Evolutionary conservation across 371 early-diverging fungal genomes (phyloP), one percentile per base, ranked within the genome.

Genomic region (Syncephalastrum sp.): DNA sequence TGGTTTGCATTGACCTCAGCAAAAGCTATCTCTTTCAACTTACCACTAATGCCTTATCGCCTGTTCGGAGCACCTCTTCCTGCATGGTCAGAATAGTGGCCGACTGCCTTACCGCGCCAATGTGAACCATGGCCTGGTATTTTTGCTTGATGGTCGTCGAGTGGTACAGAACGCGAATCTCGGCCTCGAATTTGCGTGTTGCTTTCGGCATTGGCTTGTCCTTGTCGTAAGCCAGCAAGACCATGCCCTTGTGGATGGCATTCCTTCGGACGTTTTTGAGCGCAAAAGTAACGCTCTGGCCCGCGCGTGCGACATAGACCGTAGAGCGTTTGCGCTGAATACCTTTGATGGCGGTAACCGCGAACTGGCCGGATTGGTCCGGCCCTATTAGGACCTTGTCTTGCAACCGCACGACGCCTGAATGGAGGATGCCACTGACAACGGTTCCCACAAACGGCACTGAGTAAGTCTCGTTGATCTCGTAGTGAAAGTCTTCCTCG

Each of bases 51-150:
- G 95, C 93, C 3, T 94, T 75, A 63, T 95, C 95, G 1, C 96
- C 95, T 0, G 96, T 94, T 14, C 96, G 77, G 55, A 96, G 68
- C 13, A 92, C 80, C 45, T 66, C 67, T 25, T 84, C 78, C 52
- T 91, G 87, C 73, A 89, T 81, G 3, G 83, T 82, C n/a, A 86
- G 65, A 21, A 95, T 94, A 46, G 88, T 79, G 0, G 92, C 96
- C 0, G 96, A 92, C 69, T 96, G 95, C 7, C 95, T 77, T 0
- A 96, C 92, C 15, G 91, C 82, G 0, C 95, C 93, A 57, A 92
- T 93, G 64, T 96, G 95, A 42, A 96, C 71, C 94, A 96, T 95
- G 3, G 96, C 94, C 69, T 96, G 96, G 69, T 96, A 96, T 56
- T 87, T 87, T 48, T 82, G 75, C 33, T 85, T 84, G 49, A 96